Base-by-base conservation (phyloP, 371 early-diverging fungal genomes). In the Blastocladiella emersonii region DNA sequence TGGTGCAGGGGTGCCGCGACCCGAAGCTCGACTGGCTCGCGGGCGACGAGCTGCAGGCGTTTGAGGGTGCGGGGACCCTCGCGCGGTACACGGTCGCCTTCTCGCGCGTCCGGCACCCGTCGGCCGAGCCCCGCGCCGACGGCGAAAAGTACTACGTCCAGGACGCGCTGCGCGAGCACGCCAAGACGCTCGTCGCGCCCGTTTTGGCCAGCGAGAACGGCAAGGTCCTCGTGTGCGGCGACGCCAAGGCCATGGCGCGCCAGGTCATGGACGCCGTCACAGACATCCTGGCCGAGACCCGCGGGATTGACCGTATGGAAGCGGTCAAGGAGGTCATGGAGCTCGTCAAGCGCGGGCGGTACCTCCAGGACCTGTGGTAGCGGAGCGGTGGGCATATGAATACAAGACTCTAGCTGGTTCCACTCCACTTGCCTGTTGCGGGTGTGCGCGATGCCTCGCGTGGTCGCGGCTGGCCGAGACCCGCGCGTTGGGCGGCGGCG, bases 181-280 rank as follows among this genome's bases (percentile, higher is more conserved):
- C 82, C 32, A 3, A 3, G 10, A 69, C 72, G 27, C 13, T 27
- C 2, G 72, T 71, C 10, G 72, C 73, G 41, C 34, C 91, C 13
- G 83, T 78, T 66, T 75, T 84, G 35, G 63, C 85, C 49, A 65
- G 91, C 61, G 61, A 75, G 13, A 74, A 83, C 27, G 71, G 81
- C 41, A 77, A 79, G 36, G 89, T 86, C 0, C 66, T 64, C 72
- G 85, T 95, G 10, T 95, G 93, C 76, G 94, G 89, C 62, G 88
- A 88, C 72, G 88, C 92, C 21, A 82, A 84, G 70, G 88, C 87
- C 3, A 95, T 93, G 93, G 92, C 90, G 27, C 86, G 83, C 66
- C 88, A 82, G 32, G 91, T 95, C 30, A 82, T 93, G 61, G 82
- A 81, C 53, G 82, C 85, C 17, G 69, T 95, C 51, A 80, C 76